Base-by-base conservation (phyloP, 176 grass and related monocot genomes). In the Eleusine indica region DNA sequence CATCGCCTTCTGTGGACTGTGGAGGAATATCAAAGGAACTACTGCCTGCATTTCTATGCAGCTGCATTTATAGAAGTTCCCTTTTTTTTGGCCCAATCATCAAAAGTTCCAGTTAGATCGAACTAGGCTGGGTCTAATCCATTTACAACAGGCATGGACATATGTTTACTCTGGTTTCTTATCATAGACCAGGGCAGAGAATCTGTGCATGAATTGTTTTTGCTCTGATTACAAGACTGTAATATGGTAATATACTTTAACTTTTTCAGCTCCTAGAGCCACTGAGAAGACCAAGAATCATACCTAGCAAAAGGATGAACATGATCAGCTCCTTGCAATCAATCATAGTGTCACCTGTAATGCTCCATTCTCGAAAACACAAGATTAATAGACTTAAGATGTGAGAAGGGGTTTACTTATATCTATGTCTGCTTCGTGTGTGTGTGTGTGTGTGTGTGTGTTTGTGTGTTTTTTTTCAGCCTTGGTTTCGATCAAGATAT, bases 201-300 rank as follows among this genome's bases (percentile, higher is more conserved):
- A 19, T 75, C 74, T 66, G 39, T 28, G 57, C 28, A 54, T 49
- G 4, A 2, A 28, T 37, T 84, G 6, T 76, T 85, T 77, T 15
- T 1, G 2, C 21, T 8, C 46, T 46, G 30, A 56, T 48, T 76
- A 78, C 11, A 39, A 40, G 41, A 46, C 16, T 76, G 35, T 30
- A 77, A 80, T 25, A 42, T 9, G 16, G 81, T 3, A 54, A 77
- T 39, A 10, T 76, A 22, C 6, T 71, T 44, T 14, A 3, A 64
- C 7, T 42, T 3, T 1, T 18, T 73, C 83, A 90, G 88, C 73
- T 82, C 88, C 88, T 28, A 86, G 88, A 54, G 39, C 46, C 38
- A 30, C 66, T 0, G 88, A 86, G 46, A 90, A 86, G 78, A 60
- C 28, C 78, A 89, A 77, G 39, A 58, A 67, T 9, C 38, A 13